phyloP scores from a whole-genome alignment of 352 stramenopile genomes.

The Pythium sukuiense region DNA sequence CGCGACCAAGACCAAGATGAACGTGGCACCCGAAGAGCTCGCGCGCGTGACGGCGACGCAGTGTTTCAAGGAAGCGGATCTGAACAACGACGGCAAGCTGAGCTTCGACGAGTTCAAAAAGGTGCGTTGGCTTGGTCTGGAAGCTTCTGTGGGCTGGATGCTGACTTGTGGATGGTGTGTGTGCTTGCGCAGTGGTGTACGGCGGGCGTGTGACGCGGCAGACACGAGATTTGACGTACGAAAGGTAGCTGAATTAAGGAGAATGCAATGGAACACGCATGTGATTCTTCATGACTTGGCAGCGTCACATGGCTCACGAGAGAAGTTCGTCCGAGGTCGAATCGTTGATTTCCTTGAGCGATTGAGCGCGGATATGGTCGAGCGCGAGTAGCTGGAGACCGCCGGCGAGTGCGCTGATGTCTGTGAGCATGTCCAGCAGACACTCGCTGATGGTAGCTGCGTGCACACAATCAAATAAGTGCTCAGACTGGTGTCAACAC shows the following conservation, averaged over 20 bases:
- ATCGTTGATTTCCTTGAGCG: background rate
- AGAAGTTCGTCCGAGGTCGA: background rate
- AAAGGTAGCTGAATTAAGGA: background rate
- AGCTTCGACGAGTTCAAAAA: constrained; percentile 91
- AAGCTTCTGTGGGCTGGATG: background rate
- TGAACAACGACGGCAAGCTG: constrained; percentile 83
- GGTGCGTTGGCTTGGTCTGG: constrained; percentile 32
- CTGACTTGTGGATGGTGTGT: background rate
- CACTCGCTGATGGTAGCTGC: constrained; percentile 16
- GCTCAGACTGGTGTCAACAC: too few relatives aligned
- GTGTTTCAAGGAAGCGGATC: constrained; percentile 84
- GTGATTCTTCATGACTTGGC: background rate
- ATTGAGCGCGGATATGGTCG: background rate
- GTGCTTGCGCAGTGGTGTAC: constrained; percentile 19
- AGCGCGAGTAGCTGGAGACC: background rate
- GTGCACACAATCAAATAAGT: background rate
- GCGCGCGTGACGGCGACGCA: constrained; percentile 75
- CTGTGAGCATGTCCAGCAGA: constrained; percentile 13
- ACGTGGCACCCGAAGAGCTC: constrained; percentile 73
- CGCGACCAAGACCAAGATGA: constrained; percentile 70
- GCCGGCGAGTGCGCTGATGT: background rate
- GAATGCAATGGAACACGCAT: background rate
- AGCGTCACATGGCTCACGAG: background rate
- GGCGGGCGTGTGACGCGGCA: constrained; percentile 3
- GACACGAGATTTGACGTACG: background rate